phyloP scores from a whole-genome alignment of 768 basidiomycete genomes.

The Boletus pseudo-olivaceus region DNA sequence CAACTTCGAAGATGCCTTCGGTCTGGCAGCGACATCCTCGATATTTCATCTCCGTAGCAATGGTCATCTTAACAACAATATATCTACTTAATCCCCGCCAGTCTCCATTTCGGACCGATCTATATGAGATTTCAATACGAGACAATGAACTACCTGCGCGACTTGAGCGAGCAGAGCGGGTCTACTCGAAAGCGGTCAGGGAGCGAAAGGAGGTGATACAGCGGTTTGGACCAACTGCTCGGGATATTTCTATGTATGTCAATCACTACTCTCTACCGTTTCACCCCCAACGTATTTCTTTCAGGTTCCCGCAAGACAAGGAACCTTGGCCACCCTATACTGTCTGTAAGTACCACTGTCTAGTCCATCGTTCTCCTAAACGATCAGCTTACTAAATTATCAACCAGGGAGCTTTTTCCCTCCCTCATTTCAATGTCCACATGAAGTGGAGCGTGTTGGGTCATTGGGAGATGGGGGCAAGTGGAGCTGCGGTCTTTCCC shows the following conservation, averaged over 20 bases:
- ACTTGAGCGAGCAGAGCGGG: constrained; percentile 40
- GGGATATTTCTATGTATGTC: constrained; percentile 41
- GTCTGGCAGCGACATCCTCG: constrained; percentile 48
- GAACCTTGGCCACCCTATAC: constrained; percentile 57
- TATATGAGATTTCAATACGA: constrained; percentile 23
- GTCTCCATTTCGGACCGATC: constrained; percentile 21
- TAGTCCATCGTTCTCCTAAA: neutral
- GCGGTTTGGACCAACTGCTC: constrained; percentile 50
- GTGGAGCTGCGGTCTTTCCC: constrained; percentile 63
- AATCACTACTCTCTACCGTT: constrained; percentile 1
- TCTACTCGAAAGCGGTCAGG: constrained; percentile 43
- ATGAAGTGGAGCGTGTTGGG: constrained; percentile 41
- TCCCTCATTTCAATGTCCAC: constrained; percentile 43
- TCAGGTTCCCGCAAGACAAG: constrained; percentile 50
- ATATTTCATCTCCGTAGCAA: constrained; percentile 43
- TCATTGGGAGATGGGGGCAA: constrained; percentile 66
- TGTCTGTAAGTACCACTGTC: constrained; percentile 40
- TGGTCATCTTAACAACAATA: constrained; percentile 42
- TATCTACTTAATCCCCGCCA: constrained; percentile 44
- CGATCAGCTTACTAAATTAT: constrained; percentile 1
- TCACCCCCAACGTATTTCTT: constrained; percentile 1
- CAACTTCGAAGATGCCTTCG: constrained; percentile 24
- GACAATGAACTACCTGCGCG: constrained; percentile 39
- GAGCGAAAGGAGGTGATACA: constrained; percentile 47
- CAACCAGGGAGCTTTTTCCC: constrained; percentile 45